Evolutionary conservation across 2,329 filamentous ascomycete genomes (phyloP), one percentile per base, ranked within the genome.

Genomic region (Exophiala calicioides): DNA sequence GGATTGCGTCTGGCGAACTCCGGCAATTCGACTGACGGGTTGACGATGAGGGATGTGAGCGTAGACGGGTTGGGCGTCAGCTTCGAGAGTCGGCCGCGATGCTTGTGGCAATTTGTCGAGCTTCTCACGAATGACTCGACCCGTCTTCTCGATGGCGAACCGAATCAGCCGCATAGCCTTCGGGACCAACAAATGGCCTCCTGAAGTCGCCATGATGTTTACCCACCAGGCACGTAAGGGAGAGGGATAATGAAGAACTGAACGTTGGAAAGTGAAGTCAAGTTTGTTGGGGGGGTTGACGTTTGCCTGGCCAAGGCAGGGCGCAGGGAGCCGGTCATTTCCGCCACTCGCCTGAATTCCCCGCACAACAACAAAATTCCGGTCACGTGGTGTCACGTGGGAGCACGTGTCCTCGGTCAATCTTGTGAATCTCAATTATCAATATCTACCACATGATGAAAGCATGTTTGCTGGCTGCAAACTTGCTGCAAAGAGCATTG

Each of bases 1-100:
- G 57, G 78, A 80, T 53, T 83, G 82, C 58, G 71, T 73, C 64
- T 86, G 84, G 53, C 79, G 79, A 54, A 86, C 77, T 41, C 74
- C 75, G 35, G 82, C 82, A 50, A 78, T 71, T 30, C 78, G 80
- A 61, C 81, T 81, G 45, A 81, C 69, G 26, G 81, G 78, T 50
- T 85, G 81, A 30, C 74, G 74, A 6, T 75, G 71, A 21, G 73
- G 67, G 40, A 59, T 36, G 54, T 80, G 78, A 27, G 75, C 78
- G 57, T 82, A 78, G 19, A 79, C 71, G 13, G 82, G 81, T 62
- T 85, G 76, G 18, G 65, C 60, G 44, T 70, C 62, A 19, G 61
- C 50, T 29, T 61, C 52, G 32, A 54, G 41, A 18, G 24, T 36
- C 7, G 44, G 52, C 31, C 49, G 45, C 32, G 55, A 43, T 41